A percentile compares a stretch with the other conserved stretches of the same genome.
Conservation (phyloP, 257 asterid species). For the Primulina huaijiensis region DNA sequence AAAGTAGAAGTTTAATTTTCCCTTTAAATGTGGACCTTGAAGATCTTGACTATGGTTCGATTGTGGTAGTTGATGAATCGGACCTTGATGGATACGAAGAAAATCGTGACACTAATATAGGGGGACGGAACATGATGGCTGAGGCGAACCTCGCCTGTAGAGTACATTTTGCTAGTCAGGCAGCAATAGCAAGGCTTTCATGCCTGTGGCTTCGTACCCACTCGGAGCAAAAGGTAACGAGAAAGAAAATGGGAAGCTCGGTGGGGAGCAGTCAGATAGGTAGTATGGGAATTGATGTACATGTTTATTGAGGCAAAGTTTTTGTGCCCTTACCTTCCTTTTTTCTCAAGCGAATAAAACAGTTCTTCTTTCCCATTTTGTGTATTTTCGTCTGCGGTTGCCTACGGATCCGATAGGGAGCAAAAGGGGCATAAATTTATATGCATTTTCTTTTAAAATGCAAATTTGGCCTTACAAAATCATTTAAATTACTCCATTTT, state of each 20-base stretch:
- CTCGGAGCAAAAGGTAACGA: constrained; percentile 41
- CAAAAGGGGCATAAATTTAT: not conserved
- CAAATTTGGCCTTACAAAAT: not conserved
- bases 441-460: not conserved
- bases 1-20: constrained; percentile 13
- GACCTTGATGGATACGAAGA: constrained; percentile 90
- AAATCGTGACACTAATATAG: constrained; percentile 27
- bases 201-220: constrained; percentile 66
- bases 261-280: constrained; percentile 31
- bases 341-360: constrained; percentile 23
- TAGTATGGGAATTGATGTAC: constrained; percentile 54
- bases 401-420: not conserved
- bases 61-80: constrained; percentile 66
- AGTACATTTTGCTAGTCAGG: constrained; percentile 73
- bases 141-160: constrained; percentile 55
- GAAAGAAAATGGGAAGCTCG: constrained; percentile 40
- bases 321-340: not conserved
- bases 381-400: not conserved
- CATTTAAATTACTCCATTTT: not conserved
- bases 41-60: constrained; percentile 62
- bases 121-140: constrained; percentile 26
- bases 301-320: constrained; percentile 47
- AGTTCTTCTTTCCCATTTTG: constrained; percentile 19
- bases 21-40: constrained; percentile 32
- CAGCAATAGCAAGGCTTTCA: constrained; percentile 65